A percentile compares a stretch with the other conserved stretches of the same genome.
These are phyloP conservation scores for Aspergillus chevalieri DNA, from an alignment of 2,329 filamentous ascomycete genomes.

Conservation along the genomic window DNA sequence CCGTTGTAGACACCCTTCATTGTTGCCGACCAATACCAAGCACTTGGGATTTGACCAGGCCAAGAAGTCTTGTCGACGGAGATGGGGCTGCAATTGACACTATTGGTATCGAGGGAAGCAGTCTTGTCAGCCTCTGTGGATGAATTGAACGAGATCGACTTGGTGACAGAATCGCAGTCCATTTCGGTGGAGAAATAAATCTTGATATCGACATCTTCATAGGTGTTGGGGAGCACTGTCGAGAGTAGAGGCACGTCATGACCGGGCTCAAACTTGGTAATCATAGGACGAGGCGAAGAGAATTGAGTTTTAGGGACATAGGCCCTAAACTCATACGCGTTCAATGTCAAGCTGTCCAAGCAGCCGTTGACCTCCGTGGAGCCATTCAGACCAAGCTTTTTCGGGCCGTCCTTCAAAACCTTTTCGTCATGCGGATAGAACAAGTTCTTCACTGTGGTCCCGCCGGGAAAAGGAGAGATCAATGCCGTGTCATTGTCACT, in stretches of 20 bases:
- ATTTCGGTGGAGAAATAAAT: conserved; percentile 56
- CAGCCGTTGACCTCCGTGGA: conserved; percentile 51
- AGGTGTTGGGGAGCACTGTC: conserved; percentile 32
- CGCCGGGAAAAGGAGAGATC: conserved; percentile 50
- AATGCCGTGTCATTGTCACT: conserved; percentile 44
- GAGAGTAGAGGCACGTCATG: conserved; percentile 56
- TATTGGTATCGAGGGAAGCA: conserved; percentile 41
- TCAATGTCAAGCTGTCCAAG: conserved; percentile 47
- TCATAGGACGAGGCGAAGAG: conserved; percentile 48
- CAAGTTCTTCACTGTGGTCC: conserved; percentile 55
- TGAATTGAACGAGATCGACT: conserved; percentile 49
- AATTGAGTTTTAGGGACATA: conserved; percentile 52
- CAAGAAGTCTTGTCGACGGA: conserved; percentile 28
- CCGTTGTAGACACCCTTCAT: conserved; percentile 55
- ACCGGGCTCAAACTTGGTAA: conserved; percentile 56
- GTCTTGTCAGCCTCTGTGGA: conserved; percentile 43
- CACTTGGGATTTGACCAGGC: conserved; percentile 49
- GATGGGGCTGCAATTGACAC: conserved; percentile 42
- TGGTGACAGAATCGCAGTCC: conserved; percentile 52
- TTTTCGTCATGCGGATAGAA: conserved; percentile 57
- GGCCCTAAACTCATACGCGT: conserved; percentile 54
- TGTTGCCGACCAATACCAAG: conserved; percentile 50
- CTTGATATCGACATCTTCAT: conserved; percentile 46
- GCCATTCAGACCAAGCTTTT: conserved; percentile 44
- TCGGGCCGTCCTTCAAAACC: conserved; percentile 43